Conservation (phyloP, 257 asterid genomes). For the Parsonsia alboflavescens region DNA sequence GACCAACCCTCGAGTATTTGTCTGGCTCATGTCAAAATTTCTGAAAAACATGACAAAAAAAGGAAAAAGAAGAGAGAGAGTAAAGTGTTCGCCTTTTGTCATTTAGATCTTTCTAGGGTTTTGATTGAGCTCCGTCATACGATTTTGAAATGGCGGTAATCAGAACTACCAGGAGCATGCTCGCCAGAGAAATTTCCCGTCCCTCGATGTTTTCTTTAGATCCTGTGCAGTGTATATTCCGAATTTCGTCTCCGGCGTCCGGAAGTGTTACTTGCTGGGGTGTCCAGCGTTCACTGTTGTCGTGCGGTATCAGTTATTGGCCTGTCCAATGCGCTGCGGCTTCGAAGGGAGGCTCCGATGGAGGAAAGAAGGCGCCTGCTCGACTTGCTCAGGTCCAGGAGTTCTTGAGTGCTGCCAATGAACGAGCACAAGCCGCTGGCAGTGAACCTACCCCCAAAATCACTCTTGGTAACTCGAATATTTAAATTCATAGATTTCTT, state of each 20-base stretch:
- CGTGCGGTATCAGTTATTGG: constrained; percentile 19
- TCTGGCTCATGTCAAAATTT: too few species aligned
- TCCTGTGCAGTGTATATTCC: constrained; percentile 19
- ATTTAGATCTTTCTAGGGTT: constrained; percentile 6
- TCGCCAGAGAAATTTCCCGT: constrained; percentile 42
- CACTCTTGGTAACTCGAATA: constrained; percentile 46
- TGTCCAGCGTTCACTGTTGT: not conserved
- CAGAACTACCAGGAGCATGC: constrained; percentile 36
- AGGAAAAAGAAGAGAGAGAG: too few species aligned
- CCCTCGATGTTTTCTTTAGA: constrained; percentile 27
- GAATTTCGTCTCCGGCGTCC: constrained; percentile 17
- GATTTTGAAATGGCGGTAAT: constrained; percentile 33
- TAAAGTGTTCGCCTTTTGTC: too few species aligned
- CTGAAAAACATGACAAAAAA: too few species aligned
- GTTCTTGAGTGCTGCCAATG: constrained; percentile 64
- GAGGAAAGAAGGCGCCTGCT: constrained; percentile 58
- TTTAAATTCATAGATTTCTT: not conserved
- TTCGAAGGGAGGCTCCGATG: constrained; percentile 33
- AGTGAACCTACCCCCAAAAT: constrained; percentile 69
- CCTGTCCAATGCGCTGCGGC: constrained; percentile 41
- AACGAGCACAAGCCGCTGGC: constrained; percentile 68
- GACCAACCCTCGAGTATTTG: too few species aligned
- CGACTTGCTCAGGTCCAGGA: constrained; percentile 70
- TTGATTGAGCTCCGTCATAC: not conserved
- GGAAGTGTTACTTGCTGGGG: constrained; percentile 7